These are phyloP conservation scores for Amanita pseudoporphyria DNA, from an alignment of 768 basidiomycete species.

Conservation along the genomic window DNA sequence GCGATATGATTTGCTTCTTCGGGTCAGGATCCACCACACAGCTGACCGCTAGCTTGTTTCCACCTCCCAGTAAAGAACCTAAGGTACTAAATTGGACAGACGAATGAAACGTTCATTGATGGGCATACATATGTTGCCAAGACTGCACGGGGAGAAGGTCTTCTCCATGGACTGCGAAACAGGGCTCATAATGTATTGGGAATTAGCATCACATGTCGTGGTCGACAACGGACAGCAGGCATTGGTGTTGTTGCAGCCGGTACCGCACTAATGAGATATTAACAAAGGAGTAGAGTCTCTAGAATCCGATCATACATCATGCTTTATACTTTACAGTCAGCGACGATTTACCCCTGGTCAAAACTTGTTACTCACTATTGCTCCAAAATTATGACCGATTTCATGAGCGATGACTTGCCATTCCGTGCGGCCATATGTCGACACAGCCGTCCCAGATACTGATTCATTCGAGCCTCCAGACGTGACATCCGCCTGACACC, in stretches of 20 bases:
- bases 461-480: constrained; percentile 27
- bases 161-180: constrained; percentile 55
- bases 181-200: constrained; percentile 78
- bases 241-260: constrained; percentile 47
- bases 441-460: constrained; percentile 78
- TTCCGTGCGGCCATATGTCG: constrained; percentile 66
- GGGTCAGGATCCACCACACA: constrained; percentile 59
- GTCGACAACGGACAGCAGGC: constrained; percentile 64
- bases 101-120: constrained; percentile 1
- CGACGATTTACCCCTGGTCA: constrained; percentile 4
- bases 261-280: constrained; percentile 39
- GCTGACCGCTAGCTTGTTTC: constrained; percentile 42
- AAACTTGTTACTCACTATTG: constrained; percentile 50
- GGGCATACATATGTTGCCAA: constrained; percentile 77
- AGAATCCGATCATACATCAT: constrained; percentile 35
- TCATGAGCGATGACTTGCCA: constrained; percentile 82
- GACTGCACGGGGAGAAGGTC: constrained; percentile 65
- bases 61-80: constrained; percentile 61
- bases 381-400: constrained; percentile 84
- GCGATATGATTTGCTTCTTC: constrained; percentile 37
- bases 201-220: constrained; percentile 50
- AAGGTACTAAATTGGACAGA: neutral
- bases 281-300: constrained; percentile 3
- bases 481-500: constrained; percentile 46
- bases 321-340: constrained; percentile 27